Evolutionary conservation across 192 early-diverging fungal species (phyloP), one percentile per base, ranked within the genome.

Genomic region (Umbelopsis isabellina): DNA sequence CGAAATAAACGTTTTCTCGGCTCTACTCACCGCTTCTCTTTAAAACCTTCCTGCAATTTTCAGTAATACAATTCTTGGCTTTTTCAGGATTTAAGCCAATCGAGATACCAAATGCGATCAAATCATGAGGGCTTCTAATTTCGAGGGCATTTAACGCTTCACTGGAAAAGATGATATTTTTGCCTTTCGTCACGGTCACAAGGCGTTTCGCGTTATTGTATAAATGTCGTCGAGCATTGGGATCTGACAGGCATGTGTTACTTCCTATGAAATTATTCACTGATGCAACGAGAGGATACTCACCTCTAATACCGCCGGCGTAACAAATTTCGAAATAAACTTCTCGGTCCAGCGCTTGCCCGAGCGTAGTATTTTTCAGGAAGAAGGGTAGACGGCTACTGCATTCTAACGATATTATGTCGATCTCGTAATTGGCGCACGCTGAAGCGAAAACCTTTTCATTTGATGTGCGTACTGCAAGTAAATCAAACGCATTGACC

Each of bases 281-380:
- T 10, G 9, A 33, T 49, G 30, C 33, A 33, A 35, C 23, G 55
- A n/a, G 13, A n/a, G 37, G n/a, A n/a, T n/a, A 44, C 61, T 44
- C 70, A 88, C 91, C 91, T 83, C 88, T 68, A 44, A 94, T 84
- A 8, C 86, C 87, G 15, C 83, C 82, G 3, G 83, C 73, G 72
- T 93, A 93, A 2, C 80, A 84, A 21, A 96, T 82, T 67, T 96
- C 95, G 79, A 96, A 95, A 51, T 81, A 85, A 2, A 96, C 80
- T 2, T 93, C 95, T 27, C 92, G 84, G 45, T 86, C 85, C 1
- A 93, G 79, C 12, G 93, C 93, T 35, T 77, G 46, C 45, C 89
- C 90, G 46, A 95, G 75, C 4, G 84, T 88, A 16, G 88, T 74
- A 53, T 84, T 77, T 70, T 89, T 88, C 49, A 95, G 52, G 76